Base-by-base conservation (phyloP, 2,329 filamentous ascomycete species). In the Cryphonectria naterciae region DNA sequence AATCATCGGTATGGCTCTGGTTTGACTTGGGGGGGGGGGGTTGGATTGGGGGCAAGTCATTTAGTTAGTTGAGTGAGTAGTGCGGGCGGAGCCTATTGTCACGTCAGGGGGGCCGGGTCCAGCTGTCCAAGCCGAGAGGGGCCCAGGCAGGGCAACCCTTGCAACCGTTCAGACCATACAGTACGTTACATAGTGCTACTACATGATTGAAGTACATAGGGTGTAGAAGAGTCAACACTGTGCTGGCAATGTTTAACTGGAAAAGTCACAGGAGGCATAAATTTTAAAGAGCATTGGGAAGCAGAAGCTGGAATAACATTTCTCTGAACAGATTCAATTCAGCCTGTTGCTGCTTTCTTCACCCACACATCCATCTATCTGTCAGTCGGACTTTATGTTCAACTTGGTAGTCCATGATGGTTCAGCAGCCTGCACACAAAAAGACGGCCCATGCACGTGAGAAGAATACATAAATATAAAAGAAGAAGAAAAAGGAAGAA, bases 81-180 rank as follows among this genome's bases (percentile, higher is more conserved):
- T 37, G 35, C 11, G 15, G 54, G 58, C 22, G 28, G 54, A 61
- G 10, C 58, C 58, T 22, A 39, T 61, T 61, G 58, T 39, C 32
- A n/a, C 6, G 58, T 61, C 58, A 61, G 58, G 58, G 58, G 58
- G 58, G 58, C 58, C 58, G 35, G 58, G 35, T 61, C 58, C 58
- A 61, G 58, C 32, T 61, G 58, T 39, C 19, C 35, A 58, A 17
- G 54, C 54, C 6, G 6, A 35, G 54, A 58, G 54, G 54, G 28
- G 54, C 25, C 7, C 2, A 3, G 17, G 54, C 49, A 28, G 25
- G 52, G 52, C 13, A 25, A 15, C 52, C 52, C 52, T 25, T 58
- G 54, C 32, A 58, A 32, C 4, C 13, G 37, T 39, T 1, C 37
- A 39, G 37, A 13, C 37, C 37, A 39, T 49, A n/a, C 43, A 60